Evolutionary conservation across 139 green algal species (phyloP), one percentile per base, ranked within the genome.

Genomic region (Tetradesmus lagerheimii): DNA sequence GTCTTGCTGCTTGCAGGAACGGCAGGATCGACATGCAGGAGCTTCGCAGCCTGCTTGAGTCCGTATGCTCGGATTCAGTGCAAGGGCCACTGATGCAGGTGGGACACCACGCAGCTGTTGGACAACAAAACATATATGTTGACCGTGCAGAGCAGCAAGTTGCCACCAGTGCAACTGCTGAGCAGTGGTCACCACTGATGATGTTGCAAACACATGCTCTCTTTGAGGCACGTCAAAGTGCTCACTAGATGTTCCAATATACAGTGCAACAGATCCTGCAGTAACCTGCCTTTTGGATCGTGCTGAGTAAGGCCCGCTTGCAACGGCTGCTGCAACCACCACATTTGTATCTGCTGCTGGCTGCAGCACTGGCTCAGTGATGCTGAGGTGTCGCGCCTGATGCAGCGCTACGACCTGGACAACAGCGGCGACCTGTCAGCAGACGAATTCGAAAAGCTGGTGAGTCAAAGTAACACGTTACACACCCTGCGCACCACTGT

Each of bases 331-430:
- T n/a, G n/a, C n/a, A n/a, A n/a, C 67, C n/a, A 78, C 29, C 29
- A 8, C 71, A 25, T 39, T 8, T 39, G 34, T 29, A 27, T 11
- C 43, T 50, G 38, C 47, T 47, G 43, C 38, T 37, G 39, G 1
- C 34, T 93, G 87, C 80, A 94, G 92, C 78, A 92, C 37, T 94
- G 92, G 90, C 39, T 93, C 25, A 83, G 43, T n/a, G 88, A 94
- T 8, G 57, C 35, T 20, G 89, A 93, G n/a, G 81, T 94, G 57
- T 57, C 57, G 14, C 39, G 86, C 3, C 64, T 89, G 27, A 83
- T 94, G 77, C 43, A 67, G 6, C 71, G 53, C 0, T 94, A 93
- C 47, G 92, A 94, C 80, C 66, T 78, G 37, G 90, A 93, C 76
- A 81, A 76, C 45, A 91, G 82, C 41, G 89, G 90, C 29, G 89